Evolutionary conservation across 2,329 filamentous ascomycete genomes (phyloP).

Genomic region (Talaromyces islandicus): DNA sequence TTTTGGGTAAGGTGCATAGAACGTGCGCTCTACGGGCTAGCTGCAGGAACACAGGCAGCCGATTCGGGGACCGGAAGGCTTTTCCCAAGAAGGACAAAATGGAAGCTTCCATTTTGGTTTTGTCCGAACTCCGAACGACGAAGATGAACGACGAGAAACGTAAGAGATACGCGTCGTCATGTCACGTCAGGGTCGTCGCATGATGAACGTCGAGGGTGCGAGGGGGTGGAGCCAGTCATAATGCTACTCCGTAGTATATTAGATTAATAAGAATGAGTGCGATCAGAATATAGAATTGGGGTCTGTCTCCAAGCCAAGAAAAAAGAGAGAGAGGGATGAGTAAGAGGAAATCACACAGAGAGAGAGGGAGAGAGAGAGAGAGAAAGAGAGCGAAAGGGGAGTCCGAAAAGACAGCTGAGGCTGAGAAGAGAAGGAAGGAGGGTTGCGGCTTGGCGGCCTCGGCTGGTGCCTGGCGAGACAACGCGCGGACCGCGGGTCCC

Average conservation of each 20-base stretch:
- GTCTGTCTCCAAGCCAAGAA: too few relatives aligned
- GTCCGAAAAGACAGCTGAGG: not conserved
- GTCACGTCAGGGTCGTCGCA: not conserved
- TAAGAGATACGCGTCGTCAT: not conserved
- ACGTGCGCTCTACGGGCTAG: not conserved
- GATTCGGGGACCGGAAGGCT: not conserved
- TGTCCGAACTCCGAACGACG: not conserved
- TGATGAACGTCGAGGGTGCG: not conserved
- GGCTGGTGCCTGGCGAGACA: not conserved
- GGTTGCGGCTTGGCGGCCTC: not conserved
- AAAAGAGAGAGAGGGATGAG: not conserved
- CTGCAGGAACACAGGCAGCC: not conserved
- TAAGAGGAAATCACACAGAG: too few relatives aligned
- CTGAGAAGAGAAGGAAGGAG: not conserved
- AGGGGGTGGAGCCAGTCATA: too few relatives aligned
- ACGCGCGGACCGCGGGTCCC: not conserved
- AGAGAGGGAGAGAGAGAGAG: not conserved
- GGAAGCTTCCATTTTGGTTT: not conserved
- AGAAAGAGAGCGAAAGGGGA: too few relatives aligned
- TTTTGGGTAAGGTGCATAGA: not conserved
- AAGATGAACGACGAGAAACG: not conserved
- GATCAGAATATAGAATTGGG: too few relatives aligned
- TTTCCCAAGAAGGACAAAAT: not conserved
- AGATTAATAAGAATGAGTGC: too few relatives aligned
- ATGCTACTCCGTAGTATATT: too few relatives aligned